phyloP scores from a whole-genome alignment of 805 yeast genomes.

The Priceomyces medius region DNA sequence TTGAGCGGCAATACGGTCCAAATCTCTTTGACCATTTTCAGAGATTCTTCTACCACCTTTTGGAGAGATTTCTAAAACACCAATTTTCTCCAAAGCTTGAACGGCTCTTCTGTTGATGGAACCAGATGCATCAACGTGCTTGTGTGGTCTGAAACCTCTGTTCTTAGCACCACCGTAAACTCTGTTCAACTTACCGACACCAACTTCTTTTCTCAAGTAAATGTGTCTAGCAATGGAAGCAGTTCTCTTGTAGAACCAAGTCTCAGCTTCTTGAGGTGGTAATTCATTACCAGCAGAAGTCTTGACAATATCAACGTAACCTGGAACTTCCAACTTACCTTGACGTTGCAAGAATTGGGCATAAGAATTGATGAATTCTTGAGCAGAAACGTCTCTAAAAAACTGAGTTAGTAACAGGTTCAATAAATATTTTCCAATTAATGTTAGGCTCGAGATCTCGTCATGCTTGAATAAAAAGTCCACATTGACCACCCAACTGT shows the following conservation, averaged over 20 bases:
- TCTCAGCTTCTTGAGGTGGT: conserved; percentile 99
- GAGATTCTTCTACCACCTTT: conserved; percentile 99
- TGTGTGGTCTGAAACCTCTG: conserved; percentile 99
- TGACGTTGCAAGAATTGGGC: conserved; percentile 99
- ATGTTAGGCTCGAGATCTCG: too few species aligned
- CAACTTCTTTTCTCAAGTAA: conserved; percentile 98
- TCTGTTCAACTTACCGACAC: conserved; percentile 99
- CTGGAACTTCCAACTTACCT: conserved; percentile 99
- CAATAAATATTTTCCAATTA: too few species aligned
- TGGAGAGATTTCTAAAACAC: conserved; percentile 93
- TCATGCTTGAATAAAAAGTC: too few species aligned
- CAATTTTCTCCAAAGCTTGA: conserved; percentile 97
- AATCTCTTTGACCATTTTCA: conserved; percentile 99
- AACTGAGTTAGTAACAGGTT: conserved; percentile 36
- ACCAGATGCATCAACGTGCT: conserved; percentile 98
- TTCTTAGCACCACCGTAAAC: conserved; percentile 98
- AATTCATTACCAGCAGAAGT: conserved; percentile 98
- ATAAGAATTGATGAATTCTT: conserved; percentile 98
- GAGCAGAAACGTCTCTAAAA: conserved; percentile 99
- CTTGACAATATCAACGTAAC: conserved; percentile 99
- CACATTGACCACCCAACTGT: too few species aligned
- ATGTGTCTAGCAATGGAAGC: conserved; percentile 99
- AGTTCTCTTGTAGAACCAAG: conserved; percentile 99
- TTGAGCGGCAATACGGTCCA: conserved; percentile 99
- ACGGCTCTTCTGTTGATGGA: conserved; percentile 98